phyloP scores from a whole-genome alignment of 345 rosid genomes.

The Eucalyptus regnans region DNA sequence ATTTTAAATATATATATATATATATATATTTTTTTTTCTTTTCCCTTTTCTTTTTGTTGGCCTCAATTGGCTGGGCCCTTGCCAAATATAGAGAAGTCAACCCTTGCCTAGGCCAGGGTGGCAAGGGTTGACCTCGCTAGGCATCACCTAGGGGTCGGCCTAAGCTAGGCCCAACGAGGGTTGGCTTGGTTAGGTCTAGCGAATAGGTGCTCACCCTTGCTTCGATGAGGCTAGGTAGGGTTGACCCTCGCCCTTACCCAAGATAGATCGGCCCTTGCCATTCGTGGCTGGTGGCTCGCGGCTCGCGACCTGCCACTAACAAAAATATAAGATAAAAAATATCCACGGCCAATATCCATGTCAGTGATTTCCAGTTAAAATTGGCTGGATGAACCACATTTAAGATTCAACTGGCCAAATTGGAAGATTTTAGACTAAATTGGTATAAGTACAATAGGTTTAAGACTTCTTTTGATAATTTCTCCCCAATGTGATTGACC shows the following conservation, averaged over 20 bases:
- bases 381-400: no score
- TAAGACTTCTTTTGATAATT: no score
- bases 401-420: no score
- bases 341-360: rapidly evolving
- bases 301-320: no score
- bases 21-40: no score
- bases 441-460: rapidly evolving
- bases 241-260: not conserved
- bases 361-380: no score
- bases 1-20: no score
- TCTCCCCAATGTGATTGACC: no score
- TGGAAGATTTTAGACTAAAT: no score
- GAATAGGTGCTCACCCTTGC: not conserved
- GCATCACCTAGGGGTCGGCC: not conserved
- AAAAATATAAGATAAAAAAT: no score
- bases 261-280: no score
- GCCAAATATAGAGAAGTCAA: not conserved
- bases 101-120: not conserved
- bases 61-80: not conserved
- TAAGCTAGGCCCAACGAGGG: not conserved
- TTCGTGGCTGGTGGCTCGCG: rapidly evolving
- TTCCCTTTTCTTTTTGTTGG: no score
- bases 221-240: not conserved
- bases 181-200: not conserved
- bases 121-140: not conserved